These are phyloP conservation scores for Agrocybe chaxingu DNA, from an alignment of 768 basidiomycete species.

Conservation along the genomic window DNA sequence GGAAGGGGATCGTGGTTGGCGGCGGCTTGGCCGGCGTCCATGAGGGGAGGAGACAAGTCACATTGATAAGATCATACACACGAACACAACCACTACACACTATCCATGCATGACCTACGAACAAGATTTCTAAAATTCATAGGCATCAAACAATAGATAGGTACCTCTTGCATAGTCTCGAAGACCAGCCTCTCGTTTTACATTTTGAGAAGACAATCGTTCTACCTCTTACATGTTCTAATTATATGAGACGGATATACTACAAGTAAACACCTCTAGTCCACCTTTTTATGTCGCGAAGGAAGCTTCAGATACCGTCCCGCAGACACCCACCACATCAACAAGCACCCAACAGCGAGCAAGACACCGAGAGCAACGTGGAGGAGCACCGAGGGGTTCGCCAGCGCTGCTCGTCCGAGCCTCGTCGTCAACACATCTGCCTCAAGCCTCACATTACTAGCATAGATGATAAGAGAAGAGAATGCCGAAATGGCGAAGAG, in stretches of 20 bases:
- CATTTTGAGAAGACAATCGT: no score
- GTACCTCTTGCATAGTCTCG: no score
- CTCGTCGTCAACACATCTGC: conserved; percentile 17
- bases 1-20: conserved; percentile 29
- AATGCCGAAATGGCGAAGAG: conserved; percentile 17
- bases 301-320: conserved; percentile 9
- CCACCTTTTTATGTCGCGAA: not conserved
- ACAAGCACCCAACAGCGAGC: conserved; percentile 22
- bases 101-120: no score
- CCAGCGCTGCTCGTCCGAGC: conserved; percentile 22
- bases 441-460: conserved; percentile 20
- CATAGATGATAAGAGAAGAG: conserved; percentile 25
- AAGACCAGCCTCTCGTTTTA: no score
- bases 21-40: no score
- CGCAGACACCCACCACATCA: conserved; percentile 27
- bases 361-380: conserved; percentile 32
- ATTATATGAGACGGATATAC: no score
- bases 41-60: no score
- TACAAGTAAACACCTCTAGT: conserved; percentile 11
- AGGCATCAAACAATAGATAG: no score
- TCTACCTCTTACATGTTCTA: no score
- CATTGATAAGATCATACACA: no score
- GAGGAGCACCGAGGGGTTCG: conserved; percentile 21
- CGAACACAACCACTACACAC: no score
- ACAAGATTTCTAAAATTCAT: no score